A percentile compares a stretch with the other conserved stretches of the same genome.
phyloP scores from a whole-genome alignment of 2,329 filamentous ascomycete genomes.

The Periglandula ipomoeae region DNA sequence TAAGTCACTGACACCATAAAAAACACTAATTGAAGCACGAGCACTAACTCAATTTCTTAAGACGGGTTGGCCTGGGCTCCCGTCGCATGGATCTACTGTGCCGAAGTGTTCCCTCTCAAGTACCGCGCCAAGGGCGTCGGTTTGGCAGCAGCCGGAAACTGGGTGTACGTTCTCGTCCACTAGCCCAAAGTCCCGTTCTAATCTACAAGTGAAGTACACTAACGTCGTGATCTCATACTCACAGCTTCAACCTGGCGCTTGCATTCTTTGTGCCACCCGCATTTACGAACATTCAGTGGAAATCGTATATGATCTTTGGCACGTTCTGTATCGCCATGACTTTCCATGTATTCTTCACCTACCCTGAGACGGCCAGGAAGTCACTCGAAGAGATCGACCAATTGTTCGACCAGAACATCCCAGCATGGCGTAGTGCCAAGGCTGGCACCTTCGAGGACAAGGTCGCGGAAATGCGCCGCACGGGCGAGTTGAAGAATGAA shows the following conservation, averaged over 20 bases:
- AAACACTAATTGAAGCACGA: too few relatives aligned
- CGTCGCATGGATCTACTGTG: conserved; percentile 43
- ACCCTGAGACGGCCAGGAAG: conserved; percentile 41
- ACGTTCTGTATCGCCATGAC: conserved; percentile 29
- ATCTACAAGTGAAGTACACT: not conserved
- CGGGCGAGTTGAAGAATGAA: not conserved
- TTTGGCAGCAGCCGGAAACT: conserved; percentile 34
- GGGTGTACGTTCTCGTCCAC: conserved; percentile 12
- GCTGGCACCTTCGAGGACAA: not conserved
- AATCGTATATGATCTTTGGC: conserved; percentile 28
- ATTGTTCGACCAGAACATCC: not conserved
- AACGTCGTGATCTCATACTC: not conserved
- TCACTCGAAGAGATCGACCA: not conserved
- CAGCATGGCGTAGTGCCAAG: not conserved
- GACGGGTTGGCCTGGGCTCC: conserved; percentile 29
- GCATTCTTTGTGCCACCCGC: conserved; percentile 28
- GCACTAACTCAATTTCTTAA: too few relatives aligned
- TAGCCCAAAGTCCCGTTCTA: not conserved
- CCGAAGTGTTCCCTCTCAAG: conserved; percentile 37
- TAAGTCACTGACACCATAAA: too few relatives aligned
- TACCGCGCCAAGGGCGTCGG: conserved; percentile 42
- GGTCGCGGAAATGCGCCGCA: not conserved
- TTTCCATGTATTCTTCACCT: conserved; percentile 38
- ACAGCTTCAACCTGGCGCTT: conserved; percentile 25
- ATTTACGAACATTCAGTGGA: conserved; percentile 34